Evolutionary conservation across 75 land plant genomes (phyloP).

Genomic region (Picea sitchensis): DNA sequence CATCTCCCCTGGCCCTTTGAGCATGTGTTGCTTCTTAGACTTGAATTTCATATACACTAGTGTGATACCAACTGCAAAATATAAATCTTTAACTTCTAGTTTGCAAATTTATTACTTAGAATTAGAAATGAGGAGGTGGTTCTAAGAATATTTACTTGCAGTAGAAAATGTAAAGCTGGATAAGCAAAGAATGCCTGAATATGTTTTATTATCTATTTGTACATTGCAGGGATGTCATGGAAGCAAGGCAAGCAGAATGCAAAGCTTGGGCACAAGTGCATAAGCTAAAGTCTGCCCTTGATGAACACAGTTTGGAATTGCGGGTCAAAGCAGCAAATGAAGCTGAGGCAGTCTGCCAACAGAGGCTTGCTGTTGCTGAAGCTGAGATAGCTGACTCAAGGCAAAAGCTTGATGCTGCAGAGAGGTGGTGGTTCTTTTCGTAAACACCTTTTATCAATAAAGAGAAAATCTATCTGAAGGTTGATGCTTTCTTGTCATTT

Average conservation of each 20-base stretch:
- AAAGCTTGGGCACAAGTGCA: conserved; percentile 87
- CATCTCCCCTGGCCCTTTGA: neutral
- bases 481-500: neutral
- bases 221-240: conserved; percentile 59
- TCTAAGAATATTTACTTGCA: no score
- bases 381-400: conserved; percentile 87
- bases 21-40: neutral
- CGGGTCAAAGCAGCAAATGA: conserved; percentile 94
- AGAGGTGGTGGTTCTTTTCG: conserved; percentile 50
- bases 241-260: conserved; percentile 74
- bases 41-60: neutral
- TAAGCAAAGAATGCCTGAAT: neutral
- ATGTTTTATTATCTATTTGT: neutral
- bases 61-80: neutral
- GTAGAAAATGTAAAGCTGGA: no score
- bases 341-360: conserved; percentile 94
- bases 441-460: neutral
- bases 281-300: conserved; percentile 73
- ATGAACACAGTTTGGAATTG: conserved; percentile 80
- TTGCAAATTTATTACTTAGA: neutral
- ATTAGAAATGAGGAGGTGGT: neutral
- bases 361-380: conserved; percentile 88
- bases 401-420: conserved; percentile 67
- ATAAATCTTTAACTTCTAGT: neutral
- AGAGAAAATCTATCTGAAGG: neutral